phyloP scores from a whole-genome alignment of 371 early-diverging fungal species.

The Mortierella sp. region DNA sequence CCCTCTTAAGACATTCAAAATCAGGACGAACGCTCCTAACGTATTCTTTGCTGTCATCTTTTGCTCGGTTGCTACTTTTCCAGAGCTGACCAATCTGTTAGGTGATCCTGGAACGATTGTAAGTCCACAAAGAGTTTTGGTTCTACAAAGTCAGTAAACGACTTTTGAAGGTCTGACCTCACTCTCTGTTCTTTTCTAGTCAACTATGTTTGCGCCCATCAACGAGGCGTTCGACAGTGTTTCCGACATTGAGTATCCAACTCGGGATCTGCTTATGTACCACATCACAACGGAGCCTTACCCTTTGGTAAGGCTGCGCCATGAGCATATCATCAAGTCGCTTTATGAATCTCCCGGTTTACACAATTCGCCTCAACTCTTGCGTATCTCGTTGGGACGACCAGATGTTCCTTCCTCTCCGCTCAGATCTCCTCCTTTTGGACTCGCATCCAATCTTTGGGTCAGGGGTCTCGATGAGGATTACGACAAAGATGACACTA shows the following conservation, averaged over 20 bases:
- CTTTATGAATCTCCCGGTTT: constrained; percentile 36
- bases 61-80: neutral
- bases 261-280: constrained; percentile 36
- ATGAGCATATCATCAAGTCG: constrained; percentile 16
- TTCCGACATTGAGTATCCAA: constrained; percentile 31
- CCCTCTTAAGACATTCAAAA: too few species aligned
- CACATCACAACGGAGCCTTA: constrained; percentile 28
- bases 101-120: constrained; percentile 19
- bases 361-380: constrained; percentile 24
- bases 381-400: constrained; percentile 29
- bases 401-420: constrained; percentile 24
- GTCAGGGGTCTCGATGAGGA: neutral
- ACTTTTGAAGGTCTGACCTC: neutral
- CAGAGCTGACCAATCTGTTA: constrained; percentile 14
- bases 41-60: too few species aligned
- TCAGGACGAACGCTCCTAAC: too few species aligned
- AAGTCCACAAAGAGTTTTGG: neutral
- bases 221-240: constrained; percentile 48
- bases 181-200: constrained; percentile 4
- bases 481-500: neutral
- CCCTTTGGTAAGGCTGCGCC: constrained; percentile 9
- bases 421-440: constrained; percentile 8
- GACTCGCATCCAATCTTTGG: constrained; percentile 18
- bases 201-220: constrained; percentile 39
- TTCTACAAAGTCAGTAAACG: neutral